Conservation (phyloP, 176 grass and related monocot genomes). For the Bromus sterilis region DNA sequence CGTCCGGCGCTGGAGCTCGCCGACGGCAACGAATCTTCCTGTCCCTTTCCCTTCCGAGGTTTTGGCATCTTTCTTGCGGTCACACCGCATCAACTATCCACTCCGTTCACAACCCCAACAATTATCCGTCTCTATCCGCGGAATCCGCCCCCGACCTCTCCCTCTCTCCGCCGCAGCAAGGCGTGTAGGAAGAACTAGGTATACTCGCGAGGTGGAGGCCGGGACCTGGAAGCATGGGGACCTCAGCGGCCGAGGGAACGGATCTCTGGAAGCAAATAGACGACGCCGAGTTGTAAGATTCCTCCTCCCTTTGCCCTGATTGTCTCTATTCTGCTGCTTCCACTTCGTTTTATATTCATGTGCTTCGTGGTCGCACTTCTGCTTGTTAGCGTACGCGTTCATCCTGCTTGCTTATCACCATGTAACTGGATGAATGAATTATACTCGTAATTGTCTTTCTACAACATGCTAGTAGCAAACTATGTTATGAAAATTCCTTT, state of each 20-base stretch:
- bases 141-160: not conserved
- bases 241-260: slow-evolving; percentile 27
- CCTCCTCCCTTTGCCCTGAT: not conserved
- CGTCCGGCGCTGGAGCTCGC: not conserved
- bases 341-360: not conserved
- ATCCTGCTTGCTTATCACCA: not conserved
- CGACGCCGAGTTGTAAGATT: slow-evolving; percentile 39
- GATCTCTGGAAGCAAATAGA: slow-evolving; percentile 46
- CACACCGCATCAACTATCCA: not conserved
- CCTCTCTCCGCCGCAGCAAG: not conserved
- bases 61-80: not conserved
- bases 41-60: not conserved
- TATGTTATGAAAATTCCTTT: not conserved
- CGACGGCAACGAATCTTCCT: not conserved
- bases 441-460: too few relatives aligned
- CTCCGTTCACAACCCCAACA: not conserved
- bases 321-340: not conserved
- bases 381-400: not conserved
- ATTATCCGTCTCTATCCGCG: not conserved
- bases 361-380: not conserved
- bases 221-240: slow-evolving; percentile 7
- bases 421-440: not conserved
- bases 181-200: not conserved
- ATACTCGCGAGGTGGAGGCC: not conserved
- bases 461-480: not conserved